Percentiles rank a stretch among this genome's conserved stretches.
Conservation (phyloP, 1,284 basidiomycete species). For the Papiliotrema fonsecae region DNA sequence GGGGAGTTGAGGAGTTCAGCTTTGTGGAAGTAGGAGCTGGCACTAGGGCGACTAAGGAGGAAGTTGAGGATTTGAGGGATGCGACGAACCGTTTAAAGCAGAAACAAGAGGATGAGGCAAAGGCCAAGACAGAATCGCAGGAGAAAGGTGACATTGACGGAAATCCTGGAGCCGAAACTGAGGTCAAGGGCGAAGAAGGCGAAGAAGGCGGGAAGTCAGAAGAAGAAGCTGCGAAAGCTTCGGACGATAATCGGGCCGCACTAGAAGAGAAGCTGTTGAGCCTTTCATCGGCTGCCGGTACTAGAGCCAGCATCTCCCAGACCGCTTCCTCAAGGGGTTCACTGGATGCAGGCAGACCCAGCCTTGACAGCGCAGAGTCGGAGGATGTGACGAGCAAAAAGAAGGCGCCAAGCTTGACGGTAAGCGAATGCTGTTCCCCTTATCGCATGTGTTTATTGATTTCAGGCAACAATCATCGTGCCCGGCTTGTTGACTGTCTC, state of each 20-base stretch:
- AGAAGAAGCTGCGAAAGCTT: conserved; percentile 8
- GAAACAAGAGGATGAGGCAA: neutral
- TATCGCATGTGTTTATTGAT: neutral
- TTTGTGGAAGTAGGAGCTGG: conserved; percentile 50
- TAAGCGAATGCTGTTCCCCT: conserved; percentile 12
- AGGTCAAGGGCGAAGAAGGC: conserved; percentile 8
- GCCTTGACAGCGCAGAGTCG: conserved; percentile 20
- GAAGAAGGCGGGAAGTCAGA: conserved; percentile 5
- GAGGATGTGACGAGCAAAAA: conserved; percentile 26
- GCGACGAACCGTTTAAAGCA: conserved; percentile 15
- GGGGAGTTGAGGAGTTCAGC: conserved; percentile 52
- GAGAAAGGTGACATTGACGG: conserved; percentile 5
- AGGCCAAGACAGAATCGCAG: conserved; percentile 1
- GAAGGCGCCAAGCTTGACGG: conserved; percentile 45
- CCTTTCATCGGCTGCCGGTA: conserved; percentile 19
- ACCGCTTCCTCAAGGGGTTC: conserved; percentile 1
- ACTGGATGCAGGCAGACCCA: conserved; percentile 12
- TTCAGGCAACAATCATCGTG: conserved; percentile 49
- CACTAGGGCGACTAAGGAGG: conserved; percentile 33
- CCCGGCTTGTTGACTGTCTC: conserved; percentile 51
- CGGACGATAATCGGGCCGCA: conserved; percentile 17
- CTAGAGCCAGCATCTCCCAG: conserved; percentile 7
- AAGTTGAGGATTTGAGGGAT: conserved; percentile 34
- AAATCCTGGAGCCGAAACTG: conserved; percentile 8
- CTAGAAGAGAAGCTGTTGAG: conserved; percentile 28